Conservation (phyloP, 768 basidiomycete genomes). For the Boletus tylopilopsis region DNA sequence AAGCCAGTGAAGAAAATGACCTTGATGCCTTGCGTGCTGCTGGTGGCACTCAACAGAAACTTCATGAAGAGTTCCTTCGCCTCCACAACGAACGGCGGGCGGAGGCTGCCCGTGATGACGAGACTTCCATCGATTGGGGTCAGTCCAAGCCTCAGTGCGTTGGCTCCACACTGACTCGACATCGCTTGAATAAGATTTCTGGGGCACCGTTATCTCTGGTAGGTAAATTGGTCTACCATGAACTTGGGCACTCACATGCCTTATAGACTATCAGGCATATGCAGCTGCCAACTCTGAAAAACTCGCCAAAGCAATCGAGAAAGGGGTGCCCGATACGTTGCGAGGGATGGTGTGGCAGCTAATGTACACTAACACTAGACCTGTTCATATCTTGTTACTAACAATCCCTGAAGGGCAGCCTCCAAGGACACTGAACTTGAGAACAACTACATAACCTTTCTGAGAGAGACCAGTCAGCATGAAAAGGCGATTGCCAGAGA, state of each 20-base stretch:
- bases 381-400: constrained; percentile 10
- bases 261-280: constrained; percentile 80
- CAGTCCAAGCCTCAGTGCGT: constrained; percentile 17
- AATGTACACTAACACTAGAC: constrained; percentile 51
- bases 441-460: constrained; percentile 68
- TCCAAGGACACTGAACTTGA: constrained; percentile 91
- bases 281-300: constrained; percentile 75
- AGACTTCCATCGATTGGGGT: constrained; percentile 75
- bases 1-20: constrained; percentile 37
- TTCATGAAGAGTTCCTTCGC: constrained; percentile 74
- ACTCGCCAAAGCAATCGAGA: constrained; percentile 86
- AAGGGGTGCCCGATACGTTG: constrained; percentile 82
- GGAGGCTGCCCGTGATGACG: constrained; percentile 35
- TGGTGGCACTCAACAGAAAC: constrained; percentile 61
- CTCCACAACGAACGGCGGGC: constrained; percentile 54
- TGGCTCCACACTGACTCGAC: constrained; percentile 3
- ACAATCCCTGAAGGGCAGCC: constrained; percentile 61
- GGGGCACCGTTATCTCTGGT: constrained; percentile 93
- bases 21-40: constrained; percentile 42
- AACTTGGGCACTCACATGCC: constrained; percentile 4
- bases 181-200: constrained; percentile 61
- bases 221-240: constrained; percentile 12
- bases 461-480: constrained; percentile 82
- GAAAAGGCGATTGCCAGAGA: constrained; percentile 95
- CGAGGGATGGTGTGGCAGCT: constrained; percentile 97